Evolutionary conservation across 2,329 filamentous ascomycete genomes (phyloP).

Genomic region (Scorias spongiosa): DNA sequence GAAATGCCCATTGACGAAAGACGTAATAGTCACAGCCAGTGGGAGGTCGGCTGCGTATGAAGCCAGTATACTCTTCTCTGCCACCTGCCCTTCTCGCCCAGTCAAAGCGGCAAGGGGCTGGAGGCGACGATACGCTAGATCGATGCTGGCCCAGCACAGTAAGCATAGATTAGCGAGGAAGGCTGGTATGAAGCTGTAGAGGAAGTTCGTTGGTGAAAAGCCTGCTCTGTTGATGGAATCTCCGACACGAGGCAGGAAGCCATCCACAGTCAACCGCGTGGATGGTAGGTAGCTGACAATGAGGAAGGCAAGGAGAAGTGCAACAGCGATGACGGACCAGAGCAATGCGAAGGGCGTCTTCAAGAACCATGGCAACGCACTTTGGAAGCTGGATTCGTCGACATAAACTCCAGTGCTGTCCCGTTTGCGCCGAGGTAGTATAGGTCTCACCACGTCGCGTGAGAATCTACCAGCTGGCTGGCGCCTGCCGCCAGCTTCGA

Average conservation of each 20-base stretch:
- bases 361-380: constrained; percentile 54
- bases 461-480: not conserved
- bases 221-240: constrained; percentile 32
- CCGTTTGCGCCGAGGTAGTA: not conserved
- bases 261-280: constrained; percentile 41
- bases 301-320: constrained; percentile 55
- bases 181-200: constrained; percentile 65
- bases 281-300: constrained; percentile 61
- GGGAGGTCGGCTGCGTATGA: constrained; percentile 57
- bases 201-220: constrained; percentile 76
- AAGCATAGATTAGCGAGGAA: constrained; percentile 52
- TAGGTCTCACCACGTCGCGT: not conserved
- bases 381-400: not conserved
- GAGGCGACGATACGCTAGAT: constrained; percentile 49
- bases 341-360: constrained; percentile 49
- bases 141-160: constrained; percentile 50
- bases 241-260: constrained; percentile 55
- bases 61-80: constrained; percentile 48
- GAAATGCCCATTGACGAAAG: constrained; percentile 47
- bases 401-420: constrained; percentile 6
- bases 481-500: constrained; percentile 10
- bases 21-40: constrained; percentile 42
- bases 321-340: constrained; percentile 45
- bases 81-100: constrained; percentile 41
- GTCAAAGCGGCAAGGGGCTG: constrained; percentile 54